Evolutionary conservation across 306 rosid genomes (phyloP), one percentile per base, ranked within the genome.

Genomic region (apple (Malus domestica)): DNA sequence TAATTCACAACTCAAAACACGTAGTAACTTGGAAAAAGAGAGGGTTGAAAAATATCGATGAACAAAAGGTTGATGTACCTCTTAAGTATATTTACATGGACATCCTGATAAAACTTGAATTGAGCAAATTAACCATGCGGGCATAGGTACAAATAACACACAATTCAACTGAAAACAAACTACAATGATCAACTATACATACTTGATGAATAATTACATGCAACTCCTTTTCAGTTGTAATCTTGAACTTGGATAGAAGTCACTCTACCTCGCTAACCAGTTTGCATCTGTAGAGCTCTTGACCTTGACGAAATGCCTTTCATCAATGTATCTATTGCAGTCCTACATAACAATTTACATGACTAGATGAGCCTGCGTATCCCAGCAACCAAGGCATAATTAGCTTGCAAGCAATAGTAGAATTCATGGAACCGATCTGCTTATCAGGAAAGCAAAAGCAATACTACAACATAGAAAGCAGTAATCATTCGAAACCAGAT

Each of bases 281-380:
- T 74, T 51, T 70, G 77, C 82, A 85, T 77, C 82, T 77, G 76
- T 77, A 70, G 78, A 69, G 82, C 82, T 73, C 78, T 68, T 55
- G 14, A 54, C 67, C 62, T 69, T 69, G 72, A 69, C 44, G 13
- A 73, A 59, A 73, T 58, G 54, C 35, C 61, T 46, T 57, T 77
- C 35, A 52, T 44, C 75, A 70, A 38, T 30, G 57, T 67, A 76
- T n/a, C 64, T 23, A 22, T 72, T 27, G 38, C 30, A 51, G 67
- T 75, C 70, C 68, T 15, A 5, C 79, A 72, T 15, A 49, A 38
- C 13, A 72, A 45, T 51, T 33, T 77, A 65, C 80, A 73, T 29
- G 68, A 64, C 80, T 49, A 69, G 57, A 70, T 74, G 78, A 77
- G 80, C 83, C 88, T 78, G 85, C 85, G 45, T n/a, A 65, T 49